Conservation (phyloP, 2,329 filamentous ascomycete species). For the Cercospora sp. region DNA sequence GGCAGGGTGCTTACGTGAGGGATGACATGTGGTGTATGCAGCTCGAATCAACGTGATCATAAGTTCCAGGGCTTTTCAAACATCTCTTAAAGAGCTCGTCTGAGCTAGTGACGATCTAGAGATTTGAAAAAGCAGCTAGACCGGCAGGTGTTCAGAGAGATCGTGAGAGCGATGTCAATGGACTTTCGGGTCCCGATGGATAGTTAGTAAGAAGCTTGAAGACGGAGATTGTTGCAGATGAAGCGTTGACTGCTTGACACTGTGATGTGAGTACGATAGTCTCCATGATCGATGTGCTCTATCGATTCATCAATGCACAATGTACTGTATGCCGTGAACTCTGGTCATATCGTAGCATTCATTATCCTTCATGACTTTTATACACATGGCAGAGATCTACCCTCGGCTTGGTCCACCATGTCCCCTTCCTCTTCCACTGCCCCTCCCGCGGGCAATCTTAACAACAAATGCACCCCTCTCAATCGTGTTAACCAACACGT, state of each 20-base stretch:
- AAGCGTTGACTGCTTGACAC: not conserved
- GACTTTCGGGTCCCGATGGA: not conserved
- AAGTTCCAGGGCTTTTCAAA: not conserved
- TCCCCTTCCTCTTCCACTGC: not conserved
- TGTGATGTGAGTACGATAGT: not conserved
- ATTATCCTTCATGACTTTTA: not conserved
- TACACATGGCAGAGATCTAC: not conserved
- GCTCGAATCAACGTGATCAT: not conserved
- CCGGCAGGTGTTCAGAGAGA: too few relatives aligned
- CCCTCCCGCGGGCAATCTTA: not conserved
- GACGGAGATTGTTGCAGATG: not conserved
- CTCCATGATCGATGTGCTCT: not conserved
- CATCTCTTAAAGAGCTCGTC: not conserved
- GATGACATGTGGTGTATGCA: not conserved
- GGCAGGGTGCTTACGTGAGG: not conserved
- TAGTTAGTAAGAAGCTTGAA: not conserved
- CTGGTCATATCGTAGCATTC: not conserved
- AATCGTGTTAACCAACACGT: conserved; percentile 54
- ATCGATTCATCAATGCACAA: not conserved
- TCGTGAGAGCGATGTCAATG: not conserved
- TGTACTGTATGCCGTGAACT: not conserved
- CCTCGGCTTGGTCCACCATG: not conserved
- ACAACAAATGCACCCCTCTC: conserved; percentile 44
- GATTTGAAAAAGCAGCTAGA: not conserved
- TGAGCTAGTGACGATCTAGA: not conserved